Conservation (phyloP, 345 rosid genomes). For the Arabidopsis arenosa region DNA sequence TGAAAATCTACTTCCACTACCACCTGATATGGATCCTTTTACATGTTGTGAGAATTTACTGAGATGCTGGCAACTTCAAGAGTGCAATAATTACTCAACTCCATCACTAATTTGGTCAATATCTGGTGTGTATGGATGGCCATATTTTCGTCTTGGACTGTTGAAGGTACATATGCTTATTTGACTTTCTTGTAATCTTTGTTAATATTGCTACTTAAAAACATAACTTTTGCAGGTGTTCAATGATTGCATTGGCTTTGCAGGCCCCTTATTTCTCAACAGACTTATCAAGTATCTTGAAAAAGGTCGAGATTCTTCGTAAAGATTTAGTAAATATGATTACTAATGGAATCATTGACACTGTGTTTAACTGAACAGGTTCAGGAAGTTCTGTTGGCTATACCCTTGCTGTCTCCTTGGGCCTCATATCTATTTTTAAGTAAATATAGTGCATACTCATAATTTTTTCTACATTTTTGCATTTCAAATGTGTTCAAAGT, state of each 20-base stretch:
- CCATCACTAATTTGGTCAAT: constrained; percentile 77
- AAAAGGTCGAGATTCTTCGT: constrained; percentile 57
- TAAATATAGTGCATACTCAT: constrained; percentile 40
- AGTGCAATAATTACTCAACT: constrained; percentile 41
- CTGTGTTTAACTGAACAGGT: constrained; percentile 51
- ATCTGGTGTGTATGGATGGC: constrained; percentile 81
- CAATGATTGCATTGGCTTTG: constrained; percentile 83
- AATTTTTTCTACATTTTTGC: neutral
- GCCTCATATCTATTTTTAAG: constrained; percentile 75
- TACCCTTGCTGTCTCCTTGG: constrained; percentile 71
- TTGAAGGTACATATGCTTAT: constrained; percentile 62
- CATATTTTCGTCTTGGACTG: constrained; percentile 75
- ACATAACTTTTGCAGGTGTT: constrained; percentile 56
- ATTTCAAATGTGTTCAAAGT: neutral
- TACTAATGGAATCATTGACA: constrained; percentile 14
- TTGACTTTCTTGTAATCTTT: constrained; percentile 8
- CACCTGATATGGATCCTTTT: constrained; percentile 77
- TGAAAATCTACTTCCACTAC: constrained; percentile 76
- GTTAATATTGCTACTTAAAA: neutral
- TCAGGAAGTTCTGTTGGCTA: constrained; percentile 65
- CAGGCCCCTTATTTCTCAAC: constrained; percentile 84
- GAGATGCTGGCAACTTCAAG: constrained; percentile 70
- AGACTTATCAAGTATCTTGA: constrained; percentile 80
- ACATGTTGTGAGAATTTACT: constrained; percentile 62
- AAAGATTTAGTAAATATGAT: constrained; percentile 11